Conservation (phyloP, 2,329 filamentous ascomycete genomes). For the Phialophora expanda region DNA sequence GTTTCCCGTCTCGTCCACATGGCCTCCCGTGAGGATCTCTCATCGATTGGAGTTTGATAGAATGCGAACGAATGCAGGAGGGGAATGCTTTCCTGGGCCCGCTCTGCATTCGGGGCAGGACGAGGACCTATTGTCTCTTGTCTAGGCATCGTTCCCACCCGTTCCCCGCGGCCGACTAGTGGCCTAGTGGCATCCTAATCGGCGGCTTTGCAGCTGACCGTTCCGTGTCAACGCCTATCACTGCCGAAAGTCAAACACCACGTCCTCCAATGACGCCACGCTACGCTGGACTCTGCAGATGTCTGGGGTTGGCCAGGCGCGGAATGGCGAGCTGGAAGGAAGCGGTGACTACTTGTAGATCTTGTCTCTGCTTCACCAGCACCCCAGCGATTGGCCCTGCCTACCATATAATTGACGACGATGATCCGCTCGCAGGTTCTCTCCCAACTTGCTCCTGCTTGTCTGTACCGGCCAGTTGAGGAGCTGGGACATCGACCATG, state of each 20-base stretch:
- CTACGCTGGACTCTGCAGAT: not conserved
- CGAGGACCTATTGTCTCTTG: no score
- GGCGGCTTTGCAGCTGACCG: not conserved
- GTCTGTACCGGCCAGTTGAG: not conserved
- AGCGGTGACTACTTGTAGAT: not conserved
- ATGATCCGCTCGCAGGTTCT: not conserved
- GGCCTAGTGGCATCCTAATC: not conserved
- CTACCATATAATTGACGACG: not conserved
- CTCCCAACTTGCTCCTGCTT: not conserved
- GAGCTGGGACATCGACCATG: constrained; percentile 1
- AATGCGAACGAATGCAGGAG: not conserved
- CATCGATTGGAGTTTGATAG: not conserved
- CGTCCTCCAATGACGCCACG: not conserved
- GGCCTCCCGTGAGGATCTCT: not conserved
- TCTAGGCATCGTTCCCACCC: no score
- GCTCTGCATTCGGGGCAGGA: not conserved
- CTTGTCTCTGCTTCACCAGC: not conserved
- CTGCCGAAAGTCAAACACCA: not conserved
- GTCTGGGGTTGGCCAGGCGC: not conserved
- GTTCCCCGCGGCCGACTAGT: not conserved
- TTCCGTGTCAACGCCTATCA: not conserved
- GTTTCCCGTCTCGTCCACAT: not conserved
- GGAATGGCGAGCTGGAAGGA: not conserved
- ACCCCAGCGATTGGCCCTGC: not conserved
- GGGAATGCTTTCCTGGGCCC: not conserved